Conservation (phyloP, 441 rosid species). For the Aquilaria agallochum region DNA sequence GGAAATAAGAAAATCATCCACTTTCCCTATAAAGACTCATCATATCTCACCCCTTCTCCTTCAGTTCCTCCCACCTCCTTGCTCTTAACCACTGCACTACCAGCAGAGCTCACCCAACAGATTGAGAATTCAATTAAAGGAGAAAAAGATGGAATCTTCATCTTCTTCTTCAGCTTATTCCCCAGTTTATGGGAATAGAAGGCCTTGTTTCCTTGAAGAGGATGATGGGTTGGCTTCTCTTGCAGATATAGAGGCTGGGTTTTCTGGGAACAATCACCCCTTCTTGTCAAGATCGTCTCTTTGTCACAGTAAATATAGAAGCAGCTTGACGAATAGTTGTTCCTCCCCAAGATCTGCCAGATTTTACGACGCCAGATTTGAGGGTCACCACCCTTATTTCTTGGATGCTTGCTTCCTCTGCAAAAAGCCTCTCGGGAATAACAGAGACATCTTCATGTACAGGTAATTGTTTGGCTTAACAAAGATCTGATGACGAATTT, state of each 20-base stretch:
- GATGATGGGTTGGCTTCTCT: constrained; percentile 59
- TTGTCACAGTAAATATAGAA: constrained; percentile 22
- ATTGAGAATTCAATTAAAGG: too few species aligned
- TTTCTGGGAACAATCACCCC: constrained; percentile 25
- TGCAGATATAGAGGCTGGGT: constrained; percentile 50
- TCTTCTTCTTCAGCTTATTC: not conserved
- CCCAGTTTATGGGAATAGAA: constrained; percentile 8
- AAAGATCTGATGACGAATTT: not conserved
- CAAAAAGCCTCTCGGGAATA: constrained; percentile 34
- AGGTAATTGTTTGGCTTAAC: constrained; percentile 19
- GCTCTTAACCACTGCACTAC: not conserved
- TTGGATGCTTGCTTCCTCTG: constrained; percentile 42
- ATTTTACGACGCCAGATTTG: constrained; percentile 47
- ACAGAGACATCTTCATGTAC: constrained; percentile 57
- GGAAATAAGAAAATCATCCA: not conserved
- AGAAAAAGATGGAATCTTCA: constrained; percentile 12
- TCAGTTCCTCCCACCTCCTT: too few species aligned
- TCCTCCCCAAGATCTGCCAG: constrained; percentile 41
- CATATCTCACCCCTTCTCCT: not conserved
- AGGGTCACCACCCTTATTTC: constrained; percentile 37
- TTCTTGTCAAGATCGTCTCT: constrained; percentile 28
- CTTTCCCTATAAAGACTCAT: not conserved
- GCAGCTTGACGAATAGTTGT: constrained; percentile 20
- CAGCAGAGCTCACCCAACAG: not conserved
- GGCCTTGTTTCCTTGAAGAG: constrained; percentile 41